Evolutionary conservation across 164 flowering plant species (phyloP), one percentile per base, ranked within the genome.

Genomic region (Sedum album): DNA sequence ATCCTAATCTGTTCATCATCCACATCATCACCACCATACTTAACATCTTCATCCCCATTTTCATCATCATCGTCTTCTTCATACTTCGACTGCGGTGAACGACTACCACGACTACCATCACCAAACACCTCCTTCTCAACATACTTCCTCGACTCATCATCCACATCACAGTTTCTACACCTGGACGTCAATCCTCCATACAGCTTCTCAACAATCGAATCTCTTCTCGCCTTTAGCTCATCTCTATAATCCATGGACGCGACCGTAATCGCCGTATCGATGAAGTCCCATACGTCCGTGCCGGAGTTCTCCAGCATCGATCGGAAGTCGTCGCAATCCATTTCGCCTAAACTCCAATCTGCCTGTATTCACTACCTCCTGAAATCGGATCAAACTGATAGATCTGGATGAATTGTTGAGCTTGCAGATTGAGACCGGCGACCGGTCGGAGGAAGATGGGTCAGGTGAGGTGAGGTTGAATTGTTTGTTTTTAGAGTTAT

Each of bases 241-340:
- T 71, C 76, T 26, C 79, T 81, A 66, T 76, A 77, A 71, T 95
- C 99, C 60, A 60, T 28, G 0, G 81, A 71, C 11, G 99, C 99
- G 1, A 95, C 87, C 1, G 79, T 60, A n/a, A 90, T 85, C 41
- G 99, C 97, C 13, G 94, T 71, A 21, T 92, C 93, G 18, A 95
- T 86, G 30, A 92, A 69, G 23, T 75, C 68, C 97, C 97, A 95
- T 0, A 95, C 79, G 67, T 91, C 97, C 3, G 83, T 87, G 1
- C 88, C 85, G 0, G 93, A 72, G 21, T 71, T 77, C 68, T 81
- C 81, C 69, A 92, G 72, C 41, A 95, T 76, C 63, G 84, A 63
- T 68, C 96, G 73, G 46, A 95, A 82, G 51, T 88, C 91, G 60
- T 92, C 96, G 66, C 76, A 72, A 84, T 95, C 96, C 99, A 95